Conservation (phyloP, 208 protist genomes). For the Novymonas esmeraldas region DNA sequence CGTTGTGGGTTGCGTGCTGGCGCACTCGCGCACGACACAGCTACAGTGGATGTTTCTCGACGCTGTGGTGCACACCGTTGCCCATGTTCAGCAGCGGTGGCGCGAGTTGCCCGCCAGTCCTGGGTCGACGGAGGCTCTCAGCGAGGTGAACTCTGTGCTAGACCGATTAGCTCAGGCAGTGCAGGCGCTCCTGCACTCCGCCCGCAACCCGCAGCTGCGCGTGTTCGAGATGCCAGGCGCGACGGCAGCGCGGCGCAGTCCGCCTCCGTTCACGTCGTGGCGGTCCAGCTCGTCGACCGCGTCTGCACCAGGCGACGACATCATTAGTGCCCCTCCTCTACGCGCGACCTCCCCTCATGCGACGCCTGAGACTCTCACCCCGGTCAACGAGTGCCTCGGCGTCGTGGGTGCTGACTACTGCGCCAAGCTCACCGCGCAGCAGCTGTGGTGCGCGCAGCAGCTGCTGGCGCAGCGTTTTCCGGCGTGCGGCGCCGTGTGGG, state of each 20-base stretch:
- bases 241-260: background rate
- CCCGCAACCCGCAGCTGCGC: conserved; percentile 10
- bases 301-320: background rate
- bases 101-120: background rate
- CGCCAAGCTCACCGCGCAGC: conserved; percentile 33
- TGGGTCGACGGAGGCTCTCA: conserved; percentile 5
- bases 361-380: background rate
- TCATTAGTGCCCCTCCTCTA: background rate
- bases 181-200: background rate
- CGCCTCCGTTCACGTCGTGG: conserved; percentile 25
- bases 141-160: conserved; percentile 15
- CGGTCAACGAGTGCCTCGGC: conserved; percentile 24
- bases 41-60: conserved; percentile 32
- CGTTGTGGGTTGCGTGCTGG: conserved; percentile 29
- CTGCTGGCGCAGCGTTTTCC: conserved; percentile 46
- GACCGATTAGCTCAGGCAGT: conserved; percentile 13
- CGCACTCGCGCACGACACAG: conserved; percentile 14
- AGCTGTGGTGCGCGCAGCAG: conserved; percentile 39
- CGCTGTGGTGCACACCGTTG: conserved; percentile 9
- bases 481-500: conserved; percentile 33
- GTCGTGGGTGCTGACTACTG: conserved; percentile 21
- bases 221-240: conserved; percentile 19
- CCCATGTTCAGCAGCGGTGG: conserved; percentile 3
- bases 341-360: background rate
- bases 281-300: background rate